Evolutionary conservation across 768 basidiomycete genomes (phyloP).

Genomic region (Rhodotorula diobovata): DNA sequence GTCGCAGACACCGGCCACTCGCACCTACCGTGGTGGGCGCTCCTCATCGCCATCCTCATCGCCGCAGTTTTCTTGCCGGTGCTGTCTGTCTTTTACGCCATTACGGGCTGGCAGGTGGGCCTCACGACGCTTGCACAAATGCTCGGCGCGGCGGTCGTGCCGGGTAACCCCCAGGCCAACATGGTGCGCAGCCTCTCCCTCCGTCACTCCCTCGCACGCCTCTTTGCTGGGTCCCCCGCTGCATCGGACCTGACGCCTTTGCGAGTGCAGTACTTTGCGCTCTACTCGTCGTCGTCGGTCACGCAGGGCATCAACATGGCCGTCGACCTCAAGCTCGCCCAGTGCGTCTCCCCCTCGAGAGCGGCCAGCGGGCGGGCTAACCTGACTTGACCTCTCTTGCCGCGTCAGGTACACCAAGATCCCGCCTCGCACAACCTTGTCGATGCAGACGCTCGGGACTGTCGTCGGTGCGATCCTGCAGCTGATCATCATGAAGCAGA

Average conservation of each 20-base stretch:
- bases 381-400: not conserved
- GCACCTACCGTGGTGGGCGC: slow-evolving; percentile 44
- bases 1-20: slow-evolving; percentile 20
- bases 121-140: slow-evolving; percentile 53
- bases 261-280: slow-evolving; percentile 38
- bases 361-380: too few relatives aligned
- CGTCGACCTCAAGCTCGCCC: slow-evolving; percentile 57
- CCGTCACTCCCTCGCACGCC: slow-evolving; percentile 38
- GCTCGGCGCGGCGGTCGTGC: slow-evolving; percentile 53
- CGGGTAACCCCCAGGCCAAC: slow-evolving; percentile 64
- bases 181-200: slow-evolving; percentile 49
- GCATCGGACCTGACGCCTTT: not conserved
- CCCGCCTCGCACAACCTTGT: slow-evolving; percentile 62
- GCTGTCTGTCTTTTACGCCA: slow-evolving; percentile 26
- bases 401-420: slow-evolving; percentile 53
- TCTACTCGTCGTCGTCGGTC: slow-evolving; percentile 55
- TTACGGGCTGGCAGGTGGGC: slow-evolving; percentile 20
- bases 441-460: slow-evolving; percentile 58
- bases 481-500: slow-evolving; percentile 60
- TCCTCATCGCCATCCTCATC: slow-evolving; percentile 55
- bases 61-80: slow-evolving; percentile 54
- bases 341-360: not conserved
- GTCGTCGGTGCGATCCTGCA: slow-evolving; percentile 52
- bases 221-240: too few relatives aligned
- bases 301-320: slow-evolving; percentile 52